These are phyloP conservation scores for Pascua sp. DNA, from an alignment of 1,284 basidiomycete species.

Conservation along the genomic window DNA sequence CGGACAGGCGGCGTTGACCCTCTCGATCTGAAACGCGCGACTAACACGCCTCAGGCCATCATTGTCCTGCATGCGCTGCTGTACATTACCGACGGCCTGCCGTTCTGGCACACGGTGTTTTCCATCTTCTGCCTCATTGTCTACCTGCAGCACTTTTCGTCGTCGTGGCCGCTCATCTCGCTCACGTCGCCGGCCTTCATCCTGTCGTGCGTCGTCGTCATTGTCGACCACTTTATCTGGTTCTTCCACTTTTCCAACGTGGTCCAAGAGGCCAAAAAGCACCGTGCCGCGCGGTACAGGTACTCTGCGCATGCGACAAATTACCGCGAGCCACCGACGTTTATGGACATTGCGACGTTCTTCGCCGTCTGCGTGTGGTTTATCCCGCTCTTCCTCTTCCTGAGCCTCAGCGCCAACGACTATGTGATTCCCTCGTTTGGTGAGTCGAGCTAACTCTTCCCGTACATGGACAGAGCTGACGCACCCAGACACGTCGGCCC, in stretches of 20 bases:
- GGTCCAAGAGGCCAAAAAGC: constrained; percentile 55
- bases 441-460: constrained; percentile 54
- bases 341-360: constrained; percentile 19
- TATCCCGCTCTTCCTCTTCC: constrained; percentile 81
- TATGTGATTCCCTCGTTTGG: constrained; percentile 70
- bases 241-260: constrained; percentile 81
- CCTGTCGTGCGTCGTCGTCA: constrained; percentile 73
- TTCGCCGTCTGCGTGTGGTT: constrained; percentile 72
- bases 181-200: constrained; percentile 77
- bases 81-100: constrained; percentile 73
- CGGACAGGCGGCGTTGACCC: neutral
- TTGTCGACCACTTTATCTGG: constrained; percentile 87
- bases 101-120: constrained; percentile 67
- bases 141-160: constrained; percentile 86
- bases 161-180: constrained; percentile 83
- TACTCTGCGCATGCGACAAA: constrained; percentile 50
- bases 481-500: constrained; percentile 56
- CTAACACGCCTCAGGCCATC: constrained; percentile 58
- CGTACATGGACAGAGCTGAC: constrained; percentile 84
- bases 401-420: constrained; percentile 91
- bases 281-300: constrained; percentile 34
- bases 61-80: constrained; percentile 73
- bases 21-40: neutral
- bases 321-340: constrained; percentile 5
- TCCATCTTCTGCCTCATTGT: constrained; percentile 77